Evolutionary conservation across 768 basidiomycete species (phyloP).

Genomic region (Hygrocybe coccinea): DNA sequence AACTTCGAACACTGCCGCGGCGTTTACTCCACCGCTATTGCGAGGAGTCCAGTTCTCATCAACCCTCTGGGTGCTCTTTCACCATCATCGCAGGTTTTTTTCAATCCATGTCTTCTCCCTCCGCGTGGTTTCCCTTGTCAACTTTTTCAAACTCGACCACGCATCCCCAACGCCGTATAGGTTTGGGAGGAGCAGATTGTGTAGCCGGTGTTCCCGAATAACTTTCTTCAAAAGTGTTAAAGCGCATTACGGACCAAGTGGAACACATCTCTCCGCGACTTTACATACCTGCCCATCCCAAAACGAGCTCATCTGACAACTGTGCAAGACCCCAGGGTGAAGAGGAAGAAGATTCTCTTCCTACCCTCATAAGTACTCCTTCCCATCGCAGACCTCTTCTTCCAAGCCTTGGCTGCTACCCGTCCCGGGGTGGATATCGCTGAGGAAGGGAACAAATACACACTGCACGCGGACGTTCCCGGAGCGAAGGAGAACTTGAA

Average conservation of each 20-base stretch:
- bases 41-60: slow-evolving; percentile 38
- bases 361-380: slow-evolving; percentile 22
- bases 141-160: too few relatives aligned
- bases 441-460: slow-evolving; percentile 59
- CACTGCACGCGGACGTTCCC: slow-evolving; percentile 74
- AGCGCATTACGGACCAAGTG: too few relatives aligned
- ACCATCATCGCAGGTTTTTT: slow-evolving; percentile 41
- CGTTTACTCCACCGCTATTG: too few relatives aligned
- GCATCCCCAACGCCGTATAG: too few relatives aligned
- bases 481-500: slow-evolving; percentile 76
- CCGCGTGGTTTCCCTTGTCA: slow-evolving; percentile 2
- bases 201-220: background rate
- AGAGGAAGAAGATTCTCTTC: too few relatives aligned
- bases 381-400: slow-evolving; percentile 44
- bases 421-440: slow-evolving; percentile 63
- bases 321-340: background rate
- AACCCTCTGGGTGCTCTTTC: slow-evolving; percentile 49
- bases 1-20: too few relatives aligned
- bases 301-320: background rate
- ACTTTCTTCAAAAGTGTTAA: too few relatives aligned
- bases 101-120: slow-evolving; percentile 13
- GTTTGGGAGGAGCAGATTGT: background rate
- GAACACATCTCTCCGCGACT: slow-evolving; percentile 4
- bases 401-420: slow-evolving; percentile 25
- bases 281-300: background rate